Conservation (phyloP, 2,329 filamentous ascomycete genomes). For the Corinectria fuckeliana region DNA sequence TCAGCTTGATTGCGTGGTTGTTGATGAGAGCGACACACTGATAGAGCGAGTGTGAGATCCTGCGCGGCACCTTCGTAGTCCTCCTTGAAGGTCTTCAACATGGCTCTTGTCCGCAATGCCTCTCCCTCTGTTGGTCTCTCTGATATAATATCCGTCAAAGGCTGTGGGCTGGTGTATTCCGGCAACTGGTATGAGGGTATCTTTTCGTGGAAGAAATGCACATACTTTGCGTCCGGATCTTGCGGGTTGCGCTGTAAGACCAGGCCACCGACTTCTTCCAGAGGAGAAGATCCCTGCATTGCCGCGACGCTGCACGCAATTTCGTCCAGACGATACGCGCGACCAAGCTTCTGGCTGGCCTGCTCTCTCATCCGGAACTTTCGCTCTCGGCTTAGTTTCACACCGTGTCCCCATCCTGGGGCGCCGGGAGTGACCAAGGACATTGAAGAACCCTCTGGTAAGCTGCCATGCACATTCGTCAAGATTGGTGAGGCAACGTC, state of each 20-base stretch:
- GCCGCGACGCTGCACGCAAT: slow-evolving; percentile 82
- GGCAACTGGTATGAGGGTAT: slow-evolving; percentile 78
- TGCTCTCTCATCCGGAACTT: slow-evolving; percentile 82
- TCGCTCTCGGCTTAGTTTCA: slow-evolving; percentile 76
- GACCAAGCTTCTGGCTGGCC: slow-evolving; percentile 77
- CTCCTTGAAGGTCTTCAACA: slow-evolving; percentile 77
- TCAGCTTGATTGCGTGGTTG: slow-evolving; percentile 60
- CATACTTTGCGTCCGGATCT: slow-evolving; percentile 79
- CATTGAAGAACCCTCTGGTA: slow-evolving; percentile 29
- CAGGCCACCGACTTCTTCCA: slow-evolving; percentile 77
- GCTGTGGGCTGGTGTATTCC: slow-evolving; percentile 71
- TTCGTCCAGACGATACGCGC: slow-evolving; percentile 82
- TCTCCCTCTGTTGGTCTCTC: slow-evolving; percentile 69
- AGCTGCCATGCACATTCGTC: slow-evolving; percentile 58
- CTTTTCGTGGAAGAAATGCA: slow-evolving; percentile 94
- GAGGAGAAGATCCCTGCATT: slow-evolving; percentile 79
- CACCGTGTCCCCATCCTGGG: slow-evolving; percentile 63
- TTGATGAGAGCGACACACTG: slow-evolving; percentile 58
- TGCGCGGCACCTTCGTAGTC: slow-evolving; percentile 72
- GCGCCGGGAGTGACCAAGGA: slow-evolving; percentile 28
- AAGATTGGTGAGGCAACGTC: slow-evolving; percentile 72
- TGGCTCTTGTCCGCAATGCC: slow-evolving; percentile 74
- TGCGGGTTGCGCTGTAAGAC: slow-evolving; percentile 74
- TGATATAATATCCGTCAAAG: slow-evolving; percentile 71
- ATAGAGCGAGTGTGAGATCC: slow-evolving; percentile 74